A percentile compares a stretch with the other conserved stretches of the same genome.
Evolutionary conservation across 2,329 filamentous ascomycete genomes (phyloP).

Genomic region (Pestalotiopsis sp.): DNA sequence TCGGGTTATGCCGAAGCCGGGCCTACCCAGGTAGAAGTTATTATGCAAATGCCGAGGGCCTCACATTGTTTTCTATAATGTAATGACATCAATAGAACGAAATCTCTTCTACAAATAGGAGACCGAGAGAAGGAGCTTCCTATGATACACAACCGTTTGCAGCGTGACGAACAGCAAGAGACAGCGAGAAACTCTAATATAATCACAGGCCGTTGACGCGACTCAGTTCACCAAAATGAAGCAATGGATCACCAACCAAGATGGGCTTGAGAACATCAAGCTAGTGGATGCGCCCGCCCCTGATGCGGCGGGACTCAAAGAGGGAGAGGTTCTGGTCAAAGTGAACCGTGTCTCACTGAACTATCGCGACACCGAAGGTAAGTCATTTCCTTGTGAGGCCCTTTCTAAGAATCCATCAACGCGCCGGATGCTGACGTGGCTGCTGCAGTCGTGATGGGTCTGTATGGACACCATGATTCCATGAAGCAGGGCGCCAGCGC

Average conservation of each 20-base stretch:
- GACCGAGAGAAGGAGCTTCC: background rate
- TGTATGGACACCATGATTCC: slow-evolving; percentile 67
- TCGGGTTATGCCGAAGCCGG: slow-evolving; percentile 5
- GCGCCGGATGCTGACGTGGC: background rate
- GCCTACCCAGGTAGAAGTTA: background rate
- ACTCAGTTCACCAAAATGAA: slow-evolving; percentile 26
- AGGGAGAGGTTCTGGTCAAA: slow-evolving; percentile 55
- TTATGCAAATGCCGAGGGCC: background rate
- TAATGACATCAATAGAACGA: background rate
- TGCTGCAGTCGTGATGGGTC: slow-evolving; percentile 62
- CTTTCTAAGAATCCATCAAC: background rate
- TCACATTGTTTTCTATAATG: background rate
- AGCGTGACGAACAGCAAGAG: background rate
- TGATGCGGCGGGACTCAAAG: slow-evolving; percentile 35
- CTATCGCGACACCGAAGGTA: slow-evolving; percentile 53
- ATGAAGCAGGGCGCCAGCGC: slow-evolving; percentile 39
- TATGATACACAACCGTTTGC: background rate
- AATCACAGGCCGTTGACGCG: background rate
- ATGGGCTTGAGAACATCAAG: slow-evolving; percentile 58
- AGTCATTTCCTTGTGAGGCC: slow-evolving; percentile 8
- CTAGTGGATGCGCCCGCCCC: slow-evolving; percentile 48
- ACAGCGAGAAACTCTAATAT: background rate
- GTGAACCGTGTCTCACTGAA: slow-evolving; percentile 51
- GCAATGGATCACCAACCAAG: slow-evolving; percentile 59
- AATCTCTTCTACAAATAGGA: background rate